Conservation (phyloP, 2,329 filamentous ascomycete species). For the Alternaria alternata region DNA sequence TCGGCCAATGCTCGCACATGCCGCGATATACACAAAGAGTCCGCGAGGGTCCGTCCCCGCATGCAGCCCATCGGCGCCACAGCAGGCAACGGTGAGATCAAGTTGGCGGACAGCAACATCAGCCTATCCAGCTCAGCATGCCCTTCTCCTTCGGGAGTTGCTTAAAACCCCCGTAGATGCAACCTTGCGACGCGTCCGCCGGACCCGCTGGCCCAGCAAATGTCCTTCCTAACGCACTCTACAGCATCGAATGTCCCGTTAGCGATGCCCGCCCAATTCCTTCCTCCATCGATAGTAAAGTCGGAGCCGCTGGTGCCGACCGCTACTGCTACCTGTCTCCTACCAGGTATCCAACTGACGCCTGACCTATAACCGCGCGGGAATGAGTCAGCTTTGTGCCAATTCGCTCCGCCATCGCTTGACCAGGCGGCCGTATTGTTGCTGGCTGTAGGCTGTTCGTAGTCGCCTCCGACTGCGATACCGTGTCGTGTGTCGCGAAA, state of each 20-base stretch:
- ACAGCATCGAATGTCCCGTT: slow-evolving; percentile 43
- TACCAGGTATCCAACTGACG: slow-evolving; percentile 34
- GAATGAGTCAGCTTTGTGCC: slow-evolving; percentile 31
- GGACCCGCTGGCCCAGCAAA: slow-evolving; percentile 41
- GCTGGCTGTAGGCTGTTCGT: slow-evolving; percentile 31
- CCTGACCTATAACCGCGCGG: slow-evolving; percentile 40
- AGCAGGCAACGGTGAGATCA: neutral
- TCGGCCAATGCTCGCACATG: neutral
- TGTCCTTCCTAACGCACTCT: slow-evolving; percentile 25
- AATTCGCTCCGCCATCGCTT: slow-evolving; percentile 32
- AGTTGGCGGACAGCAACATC: neutral
- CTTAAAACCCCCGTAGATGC: neutral
- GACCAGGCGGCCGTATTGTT: slow-evolving; percentile 36
- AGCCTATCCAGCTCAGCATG: neutral
- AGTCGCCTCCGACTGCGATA: slow-evolving; percentile 41
- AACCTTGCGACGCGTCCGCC: slow-evolving; percentile 32
- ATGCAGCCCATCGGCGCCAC: neutral
- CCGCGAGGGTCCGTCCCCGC: neutral
- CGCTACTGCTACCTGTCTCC: slow-evolving; percentile 25
- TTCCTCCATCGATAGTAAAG: slow-evolving; percentile 38
- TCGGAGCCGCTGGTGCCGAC: slow-evolving; percentile 42
- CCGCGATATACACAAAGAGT: neutral
- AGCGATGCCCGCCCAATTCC: slow-evolving; percentile 31
- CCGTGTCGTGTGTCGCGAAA: slow-evolving; percentile 36
- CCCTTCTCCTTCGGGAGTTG: neutral